These are phyloP conservation scores for Dothiorella sarmentorum DNA, from an alignment of 2,329 filamentous ascomycete species.

Conservation along the genomic window DNA sequence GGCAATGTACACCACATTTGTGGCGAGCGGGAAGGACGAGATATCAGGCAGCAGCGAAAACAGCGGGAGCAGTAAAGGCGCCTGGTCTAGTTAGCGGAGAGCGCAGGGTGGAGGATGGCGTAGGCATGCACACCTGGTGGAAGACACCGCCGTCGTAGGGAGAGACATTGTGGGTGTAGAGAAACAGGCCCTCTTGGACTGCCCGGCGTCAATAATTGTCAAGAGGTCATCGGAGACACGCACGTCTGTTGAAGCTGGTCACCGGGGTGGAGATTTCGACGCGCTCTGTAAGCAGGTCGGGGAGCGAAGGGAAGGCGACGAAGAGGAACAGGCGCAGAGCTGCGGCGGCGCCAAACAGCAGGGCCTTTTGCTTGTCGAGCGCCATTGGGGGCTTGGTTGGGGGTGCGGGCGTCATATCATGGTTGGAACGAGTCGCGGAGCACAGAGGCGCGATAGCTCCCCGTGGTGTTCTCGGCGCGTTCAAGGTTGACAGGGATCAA, in stretches of 20 bases:
- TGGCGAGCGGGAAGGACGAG: conserved; percentile 64
- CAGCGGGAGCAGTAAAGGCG: conserved; percentile 83
- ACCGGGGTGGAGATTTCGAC: conserved; percentile 97
- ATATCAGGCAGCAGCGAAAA: conserved; percentile 83
- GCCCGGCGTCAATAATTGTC: not conserved
- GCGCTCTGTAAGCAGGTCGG: conserved; percentile 79
- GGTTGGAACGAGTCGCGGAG: not conserved
- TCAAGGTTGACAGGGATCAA: no score
- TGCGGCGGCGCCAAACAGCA: conserved; percentile 72
- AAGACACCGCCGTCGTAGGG: conserved; percentile 92
- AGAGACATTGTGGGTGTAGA: conserved; percentile 94
- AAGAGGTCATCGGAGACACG: conserved; percentile 32
- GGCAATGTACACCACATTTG: conserved; percentile 73
- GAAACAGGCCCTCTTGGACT: conserved; percentile 96
- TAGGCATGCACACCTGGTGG: conserved; percentile 52
- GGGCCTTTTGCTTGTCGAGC: conserved; percentile 57
- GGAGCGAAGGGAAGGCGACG: conserved; percentile 74
- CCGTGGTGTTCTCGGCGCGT: conserved; percentile 13
- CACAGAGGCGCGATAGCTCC: not conserved
- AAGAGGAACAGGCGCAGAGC: conserved; percentile 77
- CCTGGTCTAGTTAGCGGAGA: conserved; percentile 49
- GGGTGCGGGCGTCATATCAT: conserved; percentile 8
- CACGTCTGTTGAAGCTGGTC: conserved; percentile 96
- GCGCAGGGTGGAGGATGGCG: not conserved
- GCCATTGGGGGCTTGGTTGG: conserved; percentile 41